phyloP scores from a whole-genome alignment of 192 early-diverging fungal species.

The Phlyctochytrium arcticum region DNA sequence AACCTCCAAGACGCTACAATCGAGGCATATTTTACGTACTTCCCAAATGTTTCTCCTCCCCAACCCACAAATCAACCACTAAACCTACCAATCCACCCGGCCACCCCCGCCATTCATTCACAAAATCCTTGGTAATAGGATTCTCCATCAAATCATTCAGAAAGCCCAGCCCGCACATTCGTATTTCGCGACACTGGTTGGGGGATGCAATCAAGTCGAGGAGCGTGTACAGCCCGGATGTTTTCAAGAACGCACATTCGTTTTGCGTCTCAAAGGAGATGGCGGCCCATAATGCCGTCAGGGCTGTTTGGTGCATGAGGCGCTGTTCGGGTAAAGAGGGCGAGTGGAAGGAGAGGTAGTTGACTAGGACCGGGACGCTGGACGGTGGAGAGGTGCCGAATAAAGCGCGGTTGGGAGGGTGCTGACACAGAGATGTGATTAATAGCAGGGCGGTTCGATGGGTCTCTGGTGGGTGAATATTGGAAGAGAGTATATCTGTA shows the following conservation, averaged over 20 bases:
- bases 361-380: conserved; percentile 37
- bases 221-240: conserved; percentile 11
- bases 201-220: not conserved
- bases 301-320: conserved; percentile 27
- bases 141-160: conserved; percentile 13
- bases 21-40: too few relatives aligned
- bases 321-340: not conserved
- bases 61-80: conserved; percentile 38
- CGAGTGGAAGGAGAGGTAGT: not conserved
- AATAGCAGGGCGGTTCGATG: conserved; percentile 32
- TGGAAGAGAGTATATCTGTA: conserved; percentile 25
- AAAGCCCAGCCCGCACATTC: conserved; percentile 16
- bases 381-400: not conserved
- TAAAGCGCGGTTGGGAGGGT: not conserved
- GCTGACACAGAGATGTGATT: conserved; percentile 35
- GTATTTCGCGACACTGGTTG: not conserved
- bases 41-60: conserved; percentile 34
- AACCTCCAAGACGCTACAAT: too few relatives aligned
- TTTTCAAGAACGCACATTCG: conserved; percentile 28
- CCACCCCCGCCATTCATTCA: conserved; percentile 23
- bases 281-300: conserved; percentile 9
- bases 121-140: not conserved
- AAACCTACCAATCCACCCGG: conserved; percentile 25
- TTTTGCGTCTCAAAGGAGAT: conserved; percentile 29
- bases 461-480: conserved; percentile 21